phyloP scores from a whole-genome alignment of 2,329 filamentous ascomycete species.

The Claviceps arundinis region DNA sequence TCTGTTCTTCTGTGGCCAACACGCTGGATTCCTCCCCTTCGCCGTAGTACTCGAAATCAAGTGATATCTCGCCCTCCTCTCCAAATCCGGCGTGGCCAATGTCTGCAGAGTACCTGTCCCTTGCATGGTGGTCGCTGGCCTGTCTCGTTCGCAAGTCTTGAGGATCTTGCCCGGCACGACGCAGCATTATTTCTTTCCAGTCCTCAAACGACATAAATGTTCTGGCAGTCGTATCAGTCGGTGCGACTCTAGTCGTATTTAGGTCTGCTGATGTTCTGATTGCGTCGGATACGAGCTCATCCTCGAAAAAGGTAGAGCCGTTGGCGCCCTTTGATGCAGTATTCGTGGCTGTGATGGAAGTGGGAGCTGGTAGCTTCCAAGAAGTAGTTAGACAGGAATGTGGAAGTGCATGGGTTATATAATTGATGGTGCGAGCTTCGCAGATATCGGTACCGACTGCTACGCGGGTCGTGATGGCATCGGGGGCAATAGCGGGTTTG shows the following conservation, averaged over 20 bases:
- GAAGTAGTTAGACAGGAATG: conserved; percentile 62
- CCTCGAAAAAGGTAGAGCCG: background rate
- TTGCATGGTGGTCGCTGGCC: conserved; percentile 35
- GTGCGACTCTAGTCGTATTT: conserved; percentile 4
- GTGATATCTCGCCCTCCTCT: conserved; percentile 72
- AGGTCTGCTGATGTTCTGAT: background rate
- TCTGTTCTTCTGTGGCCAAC: background rate
- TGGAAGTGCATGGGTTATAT: conserved; percentile 65
- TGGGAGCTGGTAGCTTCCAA: conserved; percentile 28
- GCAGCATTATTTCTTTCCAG: conserved; percentile 91
- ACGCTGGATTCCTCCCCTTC: conserved; percentile 10
- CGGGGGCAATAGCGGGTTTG: background rate
- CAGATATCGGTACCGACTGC: conserved; percentile 18
- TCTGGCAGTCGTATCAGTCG: conserved; percentile 8
- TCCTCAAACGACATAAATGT: conserved; percentile 94
- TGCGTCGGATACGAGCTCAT: background rate
- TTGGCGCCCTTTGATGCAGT: background rate
- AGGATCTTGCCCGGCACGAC: conserved; percentile 62
- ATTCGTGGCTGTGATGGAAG: background rate
- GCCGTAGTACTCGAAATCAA: conserved; percentile 34
- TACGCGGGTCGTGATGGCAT: background rate
- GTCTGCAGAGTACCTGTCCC: conserved; percentile 38
- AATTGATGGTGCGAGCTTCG: conserved; percentile 58
- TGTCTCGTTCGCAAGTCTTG: conserved; percentile 53
- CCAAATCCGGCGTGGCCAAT: conserved; percentile 67